A percentile compares a stretch with the other conserved stretches of the same genome.
Evolutionary conservation across 768 basidiomycete species (phyloP).

Genomic region (Calocera viscosa): DNA sequence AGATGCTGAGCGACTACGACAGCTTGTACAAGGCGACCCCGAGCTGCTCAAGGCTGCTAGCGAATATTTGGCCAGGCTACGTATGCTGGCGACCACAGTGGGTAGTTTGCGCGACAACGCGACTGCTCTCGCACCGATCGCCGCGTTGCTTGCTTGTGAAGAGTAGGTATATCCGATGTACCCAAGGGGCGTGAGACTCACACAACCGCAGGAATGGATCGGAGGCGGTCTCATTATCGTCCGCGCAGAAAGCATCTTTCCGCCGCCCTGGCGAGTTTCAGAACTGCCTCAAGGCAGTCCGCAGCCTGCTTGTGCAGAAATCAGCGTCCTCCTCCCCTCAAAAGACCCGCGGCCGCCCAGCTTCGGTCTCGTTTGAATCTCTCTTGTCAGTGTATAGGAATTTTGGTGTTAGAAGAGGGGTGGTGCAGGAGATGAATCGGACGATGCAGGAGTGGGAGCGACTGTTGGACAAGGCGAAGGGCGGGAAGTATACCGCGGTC

Average conservation of each 20-base stretch:
- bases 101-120: slow-evolving; percentile 1
- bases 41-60: not conserved
- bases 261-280: slow-evolving; percentile 1
- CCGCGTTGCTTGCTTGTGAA: not conserved
- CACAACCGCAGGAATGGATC: not conserved
- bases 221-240: not conserved
- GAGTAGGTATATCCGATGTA: not conserved
- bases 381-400: not conserved
- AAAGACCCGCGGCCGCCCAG: not conserved
- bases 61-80: not conserved
- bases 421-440: slow-evolving; percentile 3
- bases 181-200: not conserved
- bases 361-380: not conserved
- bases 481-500: not conserved
- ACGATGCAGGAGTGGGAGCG: slow-evolving; percentile 6
- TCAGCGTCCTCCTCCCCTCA: not conserved
- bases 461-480: slow-evolving; percentile 2
- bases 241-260: not conserved
- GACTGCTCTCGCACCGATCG: slow-evolving; percentile 1
- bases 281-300: slow-evolving; percentile 5
- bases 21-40: not conserved
- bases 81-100: not conserved
- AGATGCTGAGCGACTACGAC: not conserved
- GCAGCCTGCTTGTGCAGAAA: not conserved
- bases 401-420: not conserved